Base-by-base conservation (phyloP, 257 asterid species). In the Primulina eburnea region DNA sequence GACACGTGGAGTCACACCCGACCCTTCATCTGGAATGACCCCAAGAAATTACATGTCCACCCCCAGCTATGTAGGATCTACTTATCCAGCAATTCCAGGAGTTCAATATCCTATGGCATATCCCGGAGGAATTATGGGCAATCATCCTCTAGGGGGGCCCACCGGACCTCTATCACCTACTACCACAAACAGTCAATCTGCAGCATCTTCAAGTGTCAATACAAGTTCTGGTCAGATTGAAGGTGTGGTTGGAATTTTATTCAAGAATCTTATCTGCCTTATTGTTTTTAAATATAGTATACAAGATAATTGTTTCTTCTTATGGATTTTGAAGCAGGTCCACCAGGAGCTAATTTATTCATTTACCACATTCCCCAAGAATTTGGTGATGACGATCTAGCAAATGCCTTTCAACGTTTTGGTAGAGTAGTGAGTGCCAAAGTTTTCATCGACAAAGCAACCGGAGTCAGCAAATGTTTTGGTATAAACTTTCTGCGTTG, bases 291-390 rank as follows among this genome's bases (percentile, higher is more conserved):
- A 16, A 16, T 16, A 50, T 14, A 16, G 20, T 50, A 50, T 14
- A 50, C 20, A 50, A 4, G 56, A 50, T 50, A 5, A 1, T 14
- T 14, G 56, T 50, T 50, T 50, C 56, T 50, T 50, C 56, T 50
- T 50, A 16, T 16, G 20, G 20, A 50, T 70, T 64, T 69, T 72
- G 5, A 69, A 75, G 63, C 96, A 94, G 99, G 99, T 77, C 99
- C 99, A 40, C 89, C 90, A 8, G 97, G 99, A 68, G 92, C 97
- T 67, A 94, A 94, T 82, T 79, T 94, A 67, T 94, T 94, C 79
- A 94, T 94, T 64, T 94, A 85, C 88, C 97, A 94, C 82, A 91
- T 94, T 72, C 99, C 97, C 63, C 97, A 89, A 86, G 96, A 91
- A 76, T 94, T 80, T 60, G 96, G 95, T 5, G 97, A 94, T 50